phyloP scores from a whole-genome alignment of 106 monocot species.

The Dactylorhiza incarnata region DNA sequence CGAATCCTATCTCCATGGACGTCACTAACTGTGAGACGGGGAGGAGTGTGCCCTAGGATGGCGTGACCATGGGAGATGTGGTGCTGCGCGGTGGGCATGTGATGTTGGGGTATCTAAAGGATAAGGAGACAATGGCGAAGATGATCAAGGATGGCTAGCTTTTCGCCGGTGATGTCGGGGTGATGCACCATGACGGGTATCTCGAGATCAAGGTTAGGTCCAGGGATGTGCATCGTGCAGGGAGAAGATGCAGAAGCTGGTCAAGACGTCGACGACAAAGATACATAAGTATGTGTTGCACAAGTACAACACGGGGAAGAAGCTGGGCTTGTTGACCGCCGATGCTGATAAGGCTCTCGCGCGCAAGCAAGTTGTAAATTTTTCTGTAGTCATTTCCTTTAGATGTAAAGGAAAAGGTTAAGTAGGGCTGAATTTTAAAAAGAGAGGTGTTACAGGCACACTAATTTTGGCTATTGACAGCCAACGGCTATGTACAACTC shows the following conservation, averaged over 20 bases:
- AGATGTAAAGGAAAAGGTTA: too few relatives aligned
- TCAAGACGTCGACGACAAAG: slow-evolving; percentile 63
- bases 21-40: slow-evolving; percentile 22
- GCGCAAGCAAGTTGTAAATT: too few relatives aligned
- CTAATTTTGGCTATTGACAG: too few relatives aligned
- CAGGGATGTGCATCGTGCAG: slow-evolving; percentile 37
- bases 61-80: slow-evolving; percentile 14
- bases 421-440: too few relatives aligned
- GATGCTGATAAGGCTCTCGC: too few relatives aligned
- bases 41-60: slow-evolving; percentile 26
- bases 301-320: slow-evolving; percentile 30
- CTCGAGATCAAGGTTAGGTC: slow-evolving; percentile 27
- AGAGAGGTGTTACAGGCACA: too few relatives aligned
- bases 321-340: slow-evolving; percentile 8
- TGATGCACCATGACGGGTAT: slow-evolving; percentile 29
- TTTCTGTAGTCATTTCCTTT: too few relatives aligned
- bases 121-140: background rate
- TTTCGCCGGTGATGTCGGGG: slow-evolving; percentile 27
- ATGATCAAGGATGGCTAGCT: slow-evolving; percentile 16
- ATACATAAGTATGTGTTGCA: slow-evolving; percentile 44
- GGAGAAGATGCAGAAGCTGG: slow-evolving; percentile 47
- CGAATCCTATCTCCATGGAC: too few relatives aligned
- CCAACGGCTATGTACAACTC: too few relatives aligned
- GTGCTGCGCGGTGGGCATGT: slow-evolving; percentile 1
- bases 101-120: slow-evolving; percentile 7